These are phyloP conservation scores for Trypanosoma vivax DNA, from an alignment of 208 protist species.

Conservation along the genomic window DNA sequence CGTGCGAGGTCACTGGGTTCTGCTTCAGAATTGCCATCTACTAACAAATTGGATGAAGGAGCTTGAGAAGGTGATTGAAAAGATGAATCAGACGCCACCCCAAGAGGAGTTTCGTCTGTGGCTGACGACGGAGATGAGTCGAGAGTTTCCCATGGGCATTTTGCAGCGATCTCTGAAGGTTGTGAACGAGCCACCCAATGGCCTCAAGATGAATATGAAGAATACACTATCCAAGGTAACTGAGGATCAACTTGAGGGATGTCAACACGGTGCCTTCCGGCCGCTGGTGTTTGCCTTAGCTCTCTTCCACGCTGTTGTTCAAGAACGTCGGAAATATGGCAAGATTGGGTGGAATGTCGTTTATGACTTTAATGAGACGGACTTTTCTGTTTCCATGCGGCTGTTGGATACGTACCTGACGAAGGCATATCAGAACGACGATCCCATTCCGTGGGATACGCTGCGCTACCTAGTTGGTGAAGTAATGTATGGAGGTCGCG, in stretches of 20 bases:
- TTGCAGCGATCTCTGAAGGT: conserved; percentile 96
- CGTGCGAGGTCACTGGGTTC: conserved; percentile 96
- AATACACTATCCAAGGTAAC: conserved; percentile 95
- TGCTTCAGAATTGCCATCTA: conserved; percentile 99
- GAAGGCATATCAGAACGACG: conserved; percentile 92
- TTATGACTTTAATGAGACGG: conserved; percentile 99
- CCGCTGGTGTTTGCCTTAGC: conserved; percentile 97
- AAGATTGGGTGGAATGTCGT: conserved; percentile 99
- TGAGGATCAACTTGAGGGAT: conserved; percentile 92
- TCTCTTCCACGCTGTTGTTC: conserved; percentile 99
- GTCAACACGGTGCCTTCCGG: conserved; percentile 94
- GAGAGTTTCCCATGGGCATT: conserved; percentile 97
- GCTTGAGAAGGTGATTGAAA: conserved; percentile 97
- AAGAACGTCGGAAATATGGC: conserved; percentile 97
- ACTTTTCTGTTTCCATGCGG: conserved; percentile 97
- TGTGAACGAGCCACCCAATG: conserved; percentile 99
- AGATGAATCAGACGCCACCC: conserved; percentile 89
- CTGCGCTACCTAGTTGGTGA: conserved; percentile 98
- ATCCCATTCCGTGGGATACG: conserved; percentile 96
- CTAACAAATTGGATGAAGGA: conserved; percentile 97
- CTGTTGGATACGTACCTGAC: conserved; percentile 96
- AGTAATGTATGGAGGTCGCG: conserved; percentile 98
- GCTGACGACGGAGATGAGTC: conserved; percentile 98
- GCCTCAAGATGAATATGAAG: conserved; percentile 98
- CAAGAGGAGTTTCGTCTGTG: conserved; percentile 98